A percentile compares a stretch with the other conserved stretches of the same genome.
These are phyloP conservation scores for Boletus pseudopeckii DNA, from an alignment of 768 basidiomycete genomes.

Conservation along the genomic window DNA sequence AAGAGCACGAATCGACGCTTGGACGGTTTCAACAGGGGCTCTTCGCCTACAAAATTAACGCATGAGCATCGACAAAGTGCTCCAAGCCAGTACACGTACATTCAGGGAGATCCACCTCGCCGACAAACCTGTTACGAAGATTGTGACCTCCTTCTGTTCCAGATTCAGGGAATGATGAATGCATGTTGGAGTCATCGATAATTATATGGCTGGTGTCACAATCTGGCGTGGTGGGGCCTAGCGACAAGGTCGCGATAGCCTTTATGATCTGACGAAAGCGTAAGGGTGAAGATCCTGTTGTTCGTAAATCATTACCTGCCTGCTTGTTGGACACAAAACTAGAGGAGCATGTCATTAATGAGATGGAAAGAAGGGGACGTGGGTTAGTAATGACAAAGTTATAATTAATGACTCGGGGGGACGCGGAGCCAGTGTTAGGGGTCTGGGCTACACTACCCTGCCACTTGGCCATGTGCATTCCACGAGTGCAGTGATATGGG, in stretches of 20 bases:
- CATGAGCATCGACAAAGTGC: neutral
- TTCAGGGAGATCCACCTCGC: conserved; percentile 19
- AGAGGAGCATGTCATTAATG: neutral
- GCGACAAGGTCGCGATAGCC: conserved; percentile 4
- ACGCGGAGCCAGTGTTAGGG: neutral
- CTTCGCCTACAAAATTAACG: conserved; percentile 34
- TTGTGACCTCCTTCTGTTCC: neutral
- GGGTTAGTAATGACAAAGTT: neutral
- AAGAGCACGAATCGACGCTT: conserved; percentile 85
- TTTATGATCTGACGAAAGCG: conserved; percentile 2
- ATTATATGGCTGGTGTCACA: neutral
- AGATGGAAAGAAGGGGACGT: too few relatives aligned
- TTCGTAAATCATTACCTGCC: neutral
- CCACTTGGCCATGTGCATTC: too few relatives aligned
- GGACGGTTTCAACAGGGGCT: conserved; percentile 77
- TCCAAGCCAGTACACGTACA: conserved; percentile 3
- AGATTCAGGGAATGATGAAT: neutral
- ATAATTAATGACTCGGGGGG: neutral
- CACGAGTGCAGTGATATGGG: too few relatives aligned
- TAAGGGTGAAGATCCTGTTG: neutral
- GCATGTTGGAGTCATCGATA: neutral
- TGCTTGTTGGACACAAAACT: neutral
- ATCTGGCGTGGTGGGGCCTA: neutral
- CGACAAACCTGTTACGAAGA: conserved; percentile 10
- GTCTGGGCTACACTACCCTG: too few relatives aligned